Evolutionary conservation across 2,329 filamentous ascomycete genomes (phyloP).

Genomic region (Colletotrichum sp.): DNA sequence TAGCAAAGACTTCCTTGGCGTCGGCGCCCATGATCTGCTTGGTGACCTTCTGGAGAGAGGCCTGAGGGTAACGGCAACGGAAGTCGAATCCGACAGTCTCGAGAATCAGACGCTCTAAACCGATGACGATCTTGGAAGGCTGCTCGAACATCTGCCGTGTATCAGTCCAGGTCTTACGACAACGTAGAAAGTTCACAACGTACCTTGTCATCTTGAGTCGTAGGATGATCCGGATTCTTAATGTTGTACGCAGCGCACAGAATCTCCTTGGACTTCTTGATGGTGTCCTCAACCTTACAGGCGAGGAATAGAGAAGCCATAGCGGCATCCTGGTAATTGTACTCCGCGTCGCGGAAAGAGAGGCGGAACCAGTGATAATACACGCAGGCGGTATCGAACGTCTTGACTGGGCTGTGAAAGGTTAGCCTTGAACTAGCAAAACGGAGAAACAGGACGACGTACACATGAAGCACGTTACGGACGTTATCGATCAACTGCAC

Average conservation of each 20-base stretch:
- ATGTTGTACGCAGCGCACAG: conserved; percentile 89
- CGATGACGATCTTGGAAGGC: conserved; percentile 81
- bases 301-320: conserved; percentile 88
- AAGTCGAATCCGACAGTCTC: conserved; percentile 96
- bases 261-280: conserved; percentile 96
- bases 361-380: conserved; percentile 96
- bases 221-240: conserved; percentile 71
- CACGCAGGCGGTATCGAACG: conserved; percentile 87
- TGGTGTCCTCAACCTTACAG: conserved; percentile 96
- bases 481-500: conserved; percentile 90
- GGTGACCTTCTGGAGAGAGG: conserved; percentile 80
- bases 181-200: conserved; percentile 20
- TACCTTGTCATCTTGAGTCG: conserved; percentile 82
- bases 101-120: conserved; percentile 89
- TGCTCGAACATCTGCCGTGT: conserved; percentile 74
- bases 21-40: conserved; percentile 56
- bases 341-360: conserved; percentile 83
- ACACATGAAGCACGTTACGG: conserved; percentile 80
- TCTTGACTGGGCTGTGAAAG: conserved; percentile 75
- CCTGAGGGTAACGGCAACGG: conserved; percentile 85
- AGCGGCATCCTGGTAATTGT: conserved; percentile 85
- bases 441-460: conserved; percentile 36
- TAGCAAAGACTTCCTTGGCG: conserved; percentile 63
- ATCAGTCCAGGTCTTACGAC: neutral
- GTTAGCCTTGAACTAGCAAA: conserved; percentile 7